Base-by-base conservation (phyloP, 2,329 filamentous ascomycete genomes). In the Alternaria triticina region DNA sequence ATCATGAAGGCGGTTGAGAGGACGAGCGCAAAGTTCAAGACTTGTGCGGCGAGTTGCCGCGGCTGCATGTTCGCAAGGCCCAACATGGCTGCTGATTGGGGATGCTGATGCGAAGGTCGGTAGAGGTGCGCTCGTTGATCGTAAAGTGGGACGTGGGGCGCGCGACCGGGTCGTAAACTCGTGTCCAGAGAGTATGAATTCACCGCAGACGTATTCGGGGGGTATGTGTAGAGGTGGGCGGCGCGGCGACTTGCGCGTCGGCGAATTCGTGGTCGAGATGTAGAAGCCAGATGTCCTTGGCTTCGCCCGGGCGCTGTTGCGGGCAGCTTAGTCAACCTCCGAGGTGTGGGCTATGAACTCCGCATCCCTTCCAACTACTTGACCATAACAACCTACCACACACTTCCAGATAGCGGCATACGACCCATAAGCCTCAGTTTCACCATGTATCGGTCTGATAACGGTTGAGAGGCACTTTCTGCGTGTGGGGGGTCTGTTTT, bases 1-100 rank as follows among this genome's bases (percentile, higher is more conserved):
- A 97, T 89, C 94, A 97, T 97, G 78, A 97, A 97, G 1, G 94
- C 94, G 2, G 93, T 96, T 10, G 91, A 94, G 54, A 97, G 88
- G 66, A 97, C 93, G 67, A 97, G 88, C 60, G 90, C 93, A 80
- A 97, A 97, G 83, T 96, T 97, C 77, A 97, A 88, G 70, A 95
- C 81, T 85, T 97, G 93, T 52, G 89, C 86, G 73, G 93, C 89
- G 58, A 91, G 86, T 80, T 96, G 93, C 80, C 94, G 91, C 69
- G 92, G 91, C 80, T 93, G 94, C 76, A 87, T 83, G 57, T 82
- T 81, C 63, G 85, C 83, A 68, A 96, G 84, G 68, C 75, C 76
- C 55, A 80, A 70, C 77, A 80, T 80, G 20, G 54, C 72, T 69
- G 68, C 59, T 64, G 58, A 61, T 61, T 3, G 23, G 58, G 52